phyloP scores from a whole-genome alignment of 148 eudicot species.

The Spergularia bocconei region DNA sequence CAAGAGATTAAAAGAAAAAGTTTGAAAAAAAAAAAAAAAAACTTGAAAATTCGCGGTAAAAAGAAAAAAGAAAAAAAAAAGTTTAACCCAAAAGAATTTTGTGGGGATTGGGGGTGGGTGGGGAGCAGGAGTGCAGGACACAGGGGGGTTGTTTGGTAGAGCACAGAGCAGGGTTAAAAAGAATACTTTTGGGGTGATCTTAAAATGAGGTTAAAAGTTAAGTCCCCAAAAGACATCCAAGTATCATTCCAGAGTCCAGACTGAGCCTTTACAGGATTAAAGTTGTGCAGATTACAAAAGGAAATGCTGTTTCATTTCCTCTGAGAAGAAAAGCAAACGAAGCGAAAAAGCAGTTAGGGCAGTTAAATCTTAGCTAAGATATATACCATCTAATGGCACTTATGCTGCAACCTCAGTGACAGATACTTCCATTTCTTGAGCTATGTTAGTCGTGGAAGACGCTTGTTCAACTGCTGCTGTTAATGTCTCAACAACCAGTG shows the following conservation, averaged over 20 bases:
- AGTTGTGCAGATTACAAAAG: conserved; percentile 22
- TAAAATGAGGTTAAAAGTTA: background rate
- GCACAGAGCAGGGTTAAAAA: background rate
- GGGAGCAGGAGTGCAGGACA: too few species aligned
- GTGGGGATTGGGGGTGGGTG: too few species aligned
- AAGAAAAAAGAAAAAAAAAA: too few species aligned
- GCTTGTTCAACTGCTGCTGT: conserved; percentile 4
- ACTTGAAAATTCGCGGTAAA: too few species aligned
- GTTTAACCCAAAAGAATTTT: too few species aligned
- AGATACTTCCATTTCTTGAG: conserved; percentile 22
- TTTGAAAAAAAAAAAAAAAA: too few species aligned
- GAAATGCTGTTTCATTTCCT: conserved; percentile 19
- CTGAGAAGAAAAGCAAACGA: background rate
- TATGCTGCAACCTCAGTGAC: conserved; percentile 3
- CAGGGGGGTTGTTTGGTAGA: too few species aligned
- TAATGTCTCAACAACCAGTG: conserved; percentile 3
- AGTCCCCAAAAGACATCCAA: conserved; percentile 17
- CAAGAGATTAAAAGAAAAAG: too few species aligned
- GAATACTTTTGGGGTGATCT: conserved; percentile 9
- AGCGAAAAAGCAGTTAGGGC: conserved; percentile 27
- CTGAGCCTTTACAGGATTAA: conserved; percentile 27
- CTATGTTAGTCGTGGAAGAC: conserved; percentile 2
- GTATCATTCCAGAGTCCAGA: conserved; percentile 24
- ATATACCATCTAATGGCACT: conserved; percentile 14
- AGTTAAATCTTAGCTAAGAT: conserved; percentile 27